Evolutionary conservation across 345 rosid species (phyloP), one percentile per base, ranked within the genome.

Genomic region (Hibiscus trionum): DNA sequence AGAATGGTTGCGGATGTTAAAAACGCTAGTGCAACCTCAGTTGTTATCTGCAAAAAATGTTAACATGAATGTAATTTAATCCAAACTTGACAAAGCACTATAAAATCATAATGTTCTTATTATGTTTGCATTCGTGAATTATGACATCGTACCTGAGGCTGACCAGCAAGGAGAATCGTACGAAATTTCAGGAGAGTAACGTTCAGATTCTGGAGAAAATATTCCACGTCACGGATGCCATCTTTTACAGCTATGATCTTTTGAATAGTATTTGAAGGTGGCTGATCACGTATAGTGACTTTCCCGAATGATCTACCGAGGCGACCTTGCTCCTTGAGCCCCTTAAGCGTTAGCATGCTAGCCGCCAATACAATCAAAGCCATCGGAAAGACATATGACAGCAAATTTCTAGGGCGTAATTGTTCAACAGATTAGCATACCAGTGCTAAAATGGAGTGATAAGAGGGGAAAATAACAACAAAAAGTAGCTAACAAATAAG

Each of bases 261-360:
- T 73, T 94, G 91, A 72, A 94, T 86, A 46, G 98, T 94, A 82
- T 94, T 94, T 73, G 98, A 94, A 73, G 98, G 93, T 66, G 97
- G 97, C 78, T 94, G 98, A 83, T 94, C 97, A 75, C 80, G 86
- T 69, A 94, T 91, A 3, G 91, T 91, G 76, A 94, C 80, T 78
- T 82, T 86, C 63, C 97, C 98, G 73, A 91, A 94, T 37, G 78
- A 86, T 81, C 95, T 90, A 62, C 98, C 98, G 15, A 94, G 86
- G 72, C 98, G 97, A 42, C 97, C 97, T 86, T 94, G 98, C 77
- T 86, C 84, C 82, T 87, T 88, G 29, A 94, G 88, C 71, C 97
- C 92, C 81, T 90, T 94, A 17, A 94, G 76, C 11, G 93, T 88
- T 63, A 94, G 86, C 97, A 94, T 94, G 52, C 79, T 82, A 76